Base-by-base conservation (phyloP, 352 stramenopile species). In the Phytophthora melonis region DNA sequence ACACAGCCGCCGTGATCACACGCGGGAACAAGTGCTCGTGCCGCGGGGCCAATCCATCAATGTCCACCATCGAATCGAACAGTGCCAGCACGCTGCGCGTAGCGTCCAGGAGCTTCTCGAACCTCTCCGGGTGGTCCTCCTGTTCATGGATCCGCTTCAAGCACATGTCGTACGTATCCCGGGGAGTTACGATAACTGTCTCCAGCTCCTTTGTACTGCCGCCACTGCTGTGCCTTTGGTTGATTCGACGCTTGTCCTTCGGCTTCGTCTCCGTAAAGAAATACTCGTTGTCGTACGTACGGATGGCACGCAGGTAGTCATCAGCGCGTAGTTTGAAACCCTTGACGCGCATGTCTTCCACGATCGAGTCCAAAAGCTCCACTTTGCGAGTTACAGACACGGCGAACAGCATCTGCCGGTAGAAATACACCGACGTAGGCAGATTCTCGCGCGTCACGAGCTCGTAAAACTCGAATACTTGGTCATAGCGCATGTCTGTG, bases 291-390 rank as follows among this genome's bases (percentile, higher is more conserved):
- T 93, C 86, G 36, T 88, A 84, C 23, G 83, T 58, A 23, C 76
- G 72, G 47, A 90, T 84, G 19, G 82, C 84, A 34, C 77, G 74
- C 50, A 86, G 41, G 65, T 91, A 92, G 66, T 92, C 84, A 0
- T 77, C 70, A 2, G 66, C 62, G 54, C 86, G 84, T 49, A 92
- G 49, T 53, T 88, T 89, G 65, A 86, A 92, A 11, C 86, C 84
- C 47, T 93, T 91, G 47, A 91, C 59, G 58, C 87, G 87, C 84
- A 92, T 92, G 45, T 90, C 84, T 43, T 89, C 72, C 19, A 93
- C 25, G 27, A 90, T 54, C 39, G 75, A 60, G 19, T 72, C 47
- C 62, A 87, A 55, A 45, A 86, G 63, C 21, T 78, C 62, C 18
- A 72, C 54, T 54, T 83, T 75, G 16, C 70, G 68, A 5, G 68